Percentiles rank a stretch among this genome's conserved stretches.
phyloP scores from a whole-genome alignment of 352 stramenopile genomes.

The Phytophthora constricta region DNA sequence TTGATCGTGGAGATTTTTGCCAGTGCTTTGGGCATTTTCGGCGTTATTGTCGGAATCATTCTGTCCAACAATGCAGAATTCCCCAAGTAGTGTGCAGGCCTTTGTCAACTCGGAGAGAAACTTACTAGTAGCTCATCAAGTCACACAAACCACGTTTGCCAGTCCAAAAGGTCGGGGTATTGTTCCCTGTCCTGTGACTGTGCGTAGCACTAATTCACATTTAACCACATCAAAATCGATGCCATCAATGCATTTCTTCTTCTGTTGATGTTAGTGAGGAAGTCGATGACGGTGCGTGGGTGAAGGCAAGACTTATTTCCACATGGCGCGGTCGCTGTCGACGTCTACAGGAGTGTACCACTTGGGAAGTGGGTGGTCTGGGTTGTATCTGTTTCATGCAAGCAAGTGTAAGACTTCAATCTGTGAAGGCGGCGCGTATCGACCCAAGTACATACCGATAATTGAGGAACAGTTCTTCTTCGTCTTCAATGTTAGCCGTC shows the following conservation, averaged over 20 bases:
- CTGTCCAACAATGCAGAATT: slow-evolving; percentile 97
- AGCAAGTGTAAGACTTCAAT: slow-evolving; percentile 6
- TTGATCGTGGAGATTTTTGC: slow-evolving; percentile 99
- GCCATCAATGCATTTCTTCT: slow-evolving; percentile 44
- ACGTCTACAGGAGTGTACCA: slow-evolving; percentile 88
- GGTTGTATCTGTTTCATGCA: slow-evolving; percentile 72
- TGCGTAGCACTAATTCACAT: slow-evolving; percentile 25
- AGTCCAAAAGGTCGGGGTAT: slow-evolving; percentile 1
- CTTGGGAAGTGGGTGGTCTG: slow-evolving; percentile 65
- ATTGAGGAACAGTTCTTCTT: slow-evolving; percentile 87
- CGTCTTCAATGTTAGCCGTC: slow-evolving; percentile 77
- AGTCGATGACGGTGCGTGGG: slow-evolving; percentile 2
- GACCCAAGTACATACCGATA: slow-evolving; percentile 52
- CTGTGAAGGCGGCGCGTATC: background rate
- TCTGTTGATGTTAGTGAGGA: background rate
- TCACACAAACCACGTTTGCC: slow-evolving; percentile 3
- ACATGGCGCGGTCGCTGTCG: slow-evolving; percentile 85
- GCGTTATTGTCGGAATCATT: slow-evolving; percentile 99
- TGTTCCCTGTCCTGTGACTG: slow-evolving; percentile 12
- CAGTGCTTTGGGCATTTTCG: slow-evolving; percentile 98
- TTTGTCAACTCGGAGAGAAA: background rate
- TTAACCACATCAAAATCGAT: slow-evolving; percentile 36
- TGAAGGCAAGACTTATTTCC: slow-evolving; percentile 52
- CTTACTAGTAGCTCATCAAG: slow-evolving; percentile 4
- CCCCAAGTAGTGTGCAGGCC: slow-evolving; percentile 66